These are phyloP conservation scores for Agaricus bisporus DNA, from an alignment of 768 basidiomycete genomes.

Conservation along the genomic window DNA sequence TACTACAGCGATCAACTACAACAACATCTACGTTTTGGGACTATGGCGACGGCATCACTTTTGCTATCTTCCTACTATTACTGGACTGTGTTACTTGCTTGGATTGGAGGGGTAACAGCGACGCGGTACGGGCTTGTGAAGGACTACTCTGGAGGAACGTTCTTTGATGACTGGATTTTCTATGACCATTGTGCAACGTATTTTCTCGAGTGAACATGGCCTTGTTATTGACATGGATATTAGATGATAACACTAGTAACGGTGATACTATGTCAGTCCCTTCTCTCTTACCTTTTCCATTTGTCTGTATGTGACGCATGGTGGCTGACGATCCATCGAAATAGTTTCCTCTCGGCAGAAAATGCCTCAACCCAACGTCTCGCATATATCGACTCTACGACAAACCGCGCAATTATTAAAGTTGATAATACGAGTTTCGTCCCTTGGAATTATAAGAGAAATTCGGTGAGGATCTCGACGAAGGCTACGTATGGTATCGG, in stretches of 20 bases:
- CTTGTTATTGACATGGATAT: neutral
- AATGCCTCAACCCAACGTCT: constrained; percentile 2
- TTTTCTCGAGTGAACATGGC: neutral
- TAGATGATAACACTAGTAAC: constrained; percentile 4
- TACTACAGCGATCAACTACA: no score
- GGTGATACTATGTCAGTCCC: neutral
- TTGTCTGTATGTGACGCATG: no score
- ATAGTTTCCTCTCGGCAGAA: constrained; percentile 3
- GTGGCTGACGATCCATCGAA: no score
- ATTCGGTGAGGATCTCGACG: constrained; percentile 50
- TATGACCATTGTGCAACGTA: constrained; percentile 1
- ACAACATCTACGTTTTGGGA: no score
- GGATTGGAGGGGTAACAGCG: neutral
- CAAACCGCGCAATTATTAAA: constrained; percentile 65
- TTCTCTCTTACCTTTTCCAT: neutral
- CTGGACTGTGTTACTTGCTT: no score
- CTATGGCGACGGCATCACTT: no score
- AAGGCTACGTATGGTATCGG: constrained; percentile 50
- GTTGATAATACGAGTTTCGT: constrained; percentile 59
- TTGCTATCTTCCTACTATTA: no score
- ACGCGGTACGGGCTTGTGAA: constrained; percentile 12
- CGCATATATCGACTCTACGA: constrained; percentile 44
- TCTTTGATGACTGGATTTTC: constrained; percentile 20
- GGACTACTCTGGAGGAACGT: constrained; percentile 17
- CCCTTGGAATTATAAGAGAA: no score